These are phyloP conservation scores for Phytophthora citrophthora DNA, from an alignment of 352 stramenopile species.

Conservation along the genomic window DNA sequence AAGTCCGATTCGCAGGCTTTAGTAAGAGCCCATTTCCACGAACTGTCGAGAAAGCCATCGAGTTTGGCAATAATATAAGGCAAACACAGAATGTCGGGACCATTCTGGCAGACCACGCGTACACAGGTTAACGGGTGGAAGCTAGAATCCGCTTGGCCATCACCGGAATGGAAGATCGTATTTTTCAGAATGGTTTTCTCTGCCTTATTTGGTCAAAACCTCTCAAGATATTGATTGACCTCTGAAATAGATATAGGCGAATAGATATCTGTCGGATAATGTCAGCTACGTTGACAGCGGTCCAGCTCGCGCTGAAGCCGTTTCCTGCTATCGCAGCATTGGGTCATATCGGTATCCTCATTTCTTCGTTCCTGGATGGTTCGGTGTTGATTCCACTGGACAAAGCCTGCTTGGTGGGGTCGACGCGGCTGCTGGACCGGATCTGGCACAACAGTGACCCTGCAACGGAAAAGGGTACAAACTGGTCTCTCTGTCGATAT, in stretches of 20 bases:
- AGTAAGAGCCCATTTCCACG: conserved; percentile 4
- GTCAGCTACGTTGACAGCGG: not conserved
- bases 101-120: conserved; percentile 6
- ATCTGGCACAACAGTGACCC: conserved; percentile 25
- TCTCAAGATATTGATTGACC: too few relatives aligned
- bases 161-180: too few relatives aligned
- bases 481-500: conserved; percentile 18
- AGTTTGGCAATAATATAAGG: conserved; percentile 15
- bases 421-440: conserved; percentile 13
- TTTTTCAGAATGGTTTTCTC: too few relatives aligned
- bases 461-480: not conserved
- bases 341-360: conserved; percentile 5
- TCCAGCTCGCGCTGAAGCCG: conserved; percentile 4
- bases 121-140: not conserved
- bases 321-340: conserved; percentile 3
- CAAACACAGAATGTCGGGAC: conserved; percentile 8
- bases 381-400: conserved; percentile 17
- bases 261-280: not conserved
- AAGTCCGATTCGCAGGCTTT: not conserved
- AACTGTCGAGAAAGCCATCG: conserved; percentile 17
- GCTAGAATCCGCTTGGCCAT: too few relatives aligned
- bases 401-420: conserved; percentile 8
- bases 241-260: too few relatives aligned
- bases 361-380: conserved; percentile 21
- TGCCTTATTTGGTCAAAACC: too few relatives aligned